Percentiles rank a stretch among this genome's conserved stretches.
phyloP scores from a whole-genome alignment of 306 rosid genomes.

The Leucaena leucocephala region DNA sequence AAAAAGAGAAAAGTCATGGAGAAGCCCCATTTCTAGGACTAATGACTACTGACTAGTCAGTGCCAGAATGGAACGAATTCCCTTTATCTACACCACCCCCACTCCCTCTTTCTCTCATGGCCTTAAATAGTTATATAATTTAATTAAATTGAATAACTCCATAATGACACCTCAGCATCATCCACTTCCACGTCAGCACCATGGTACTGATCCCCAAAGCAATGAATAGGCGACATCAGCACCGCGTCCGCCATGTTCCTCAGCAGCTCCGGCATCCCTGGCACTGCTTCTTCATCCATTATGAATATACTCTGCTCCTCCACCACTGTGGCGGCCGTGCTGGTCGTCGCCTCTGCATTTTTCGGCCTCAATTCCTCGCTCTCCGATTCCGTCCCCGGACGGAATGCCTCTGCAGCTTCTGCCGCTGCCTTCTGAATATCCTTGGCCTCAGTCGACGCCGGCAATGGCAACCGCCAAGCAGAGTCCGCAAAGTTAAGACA shows the following conservation, averaged over 20 bases:
- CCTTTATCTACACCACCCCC: background rate
- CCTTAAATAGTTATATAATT: background rate
- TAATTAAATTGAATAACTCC: constrained; percentile 61
- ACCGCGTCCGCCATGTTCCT: constrained; percentile 55
- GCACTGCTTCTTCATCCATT: constrained; percentile 52
- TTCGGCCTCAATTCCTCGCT: background rate
- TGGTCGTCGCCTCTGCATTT: background rate
- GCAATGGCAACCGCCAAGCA: constrained; percentile 52
- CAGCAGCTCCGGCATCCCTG: constrained; percentile 61
- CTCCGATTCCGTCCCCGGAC: constrained; percentile 39
- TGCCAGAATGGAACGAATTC: background rate
- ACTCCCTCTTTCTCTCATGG: background rate
- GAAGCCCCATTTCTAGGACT: background rate
- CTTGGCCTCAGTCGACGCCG: constrained; percentile 51
- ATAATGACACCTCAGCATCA: constrained; percentile 61
- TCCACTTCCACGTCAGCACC: constrained; percentile 51
- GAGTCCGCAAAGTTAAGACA: constrained; percentile 84
- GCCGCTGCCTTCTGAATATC: constrained; percentile 75
- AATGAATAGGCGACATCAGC: constrained; percentile 60
- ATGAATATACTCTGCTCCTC: constrained; percentile 29
- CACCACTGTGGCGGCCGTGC: background rate
- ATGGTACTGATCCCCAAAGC: constrained; percentile 23
- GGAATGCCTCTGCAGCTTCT: constrained; percentile 65
- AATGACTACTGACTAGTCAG: background rate
- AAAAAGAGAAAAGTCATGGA: background rate